phyloP scores from a whole-genome alignment of 2,329 filamentous ascomycete genomes.

The Trichoderma semiorbis region DNA sequence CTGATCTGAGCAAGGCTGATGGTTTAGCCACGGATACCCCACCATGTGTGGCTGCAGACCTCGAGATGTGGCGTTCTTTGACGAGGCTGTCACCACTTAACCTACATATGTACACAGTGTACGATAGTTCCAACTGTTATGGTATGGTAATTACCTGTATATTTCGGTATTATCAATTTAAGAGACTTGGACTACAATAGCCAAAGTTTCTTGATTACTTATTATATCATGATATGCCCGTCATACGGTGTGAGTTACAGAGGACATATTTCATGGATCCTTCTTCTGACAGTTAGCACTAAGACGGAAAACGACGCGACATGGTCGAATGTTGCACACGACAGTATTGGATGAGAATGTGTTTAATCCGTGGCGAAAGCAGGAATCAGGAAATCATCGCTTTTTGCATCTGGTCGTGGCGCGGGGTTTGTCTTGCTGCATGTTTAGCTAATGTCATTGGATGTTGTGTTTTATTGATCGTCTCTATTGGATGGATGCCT shows the following conservation, averaged over 20 bases:
- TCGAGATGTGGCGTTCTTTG: not conserved
- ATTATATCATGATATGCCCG: not conserved
- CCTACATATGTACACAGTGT: no score
- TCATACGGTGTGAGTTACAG: not conserved
- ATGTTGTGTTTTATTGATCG: not conserved
- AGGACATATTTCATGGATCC: not conserved
- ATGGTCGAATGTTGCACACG: not conserved
- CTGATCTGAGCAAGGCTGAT: slow-evolving; percentile 5
- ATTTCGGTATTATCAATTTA: no score
- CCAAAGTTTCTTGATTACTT: not conserved
- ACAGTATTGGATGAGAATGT: not conserved
- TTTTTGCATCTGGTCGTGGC: not conserved
- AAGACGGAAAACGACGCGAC: not conserved
- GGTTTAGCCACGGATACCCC: not conserved
- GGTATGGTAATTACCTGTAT: no score
- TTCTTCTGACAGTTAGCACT: not conserved
- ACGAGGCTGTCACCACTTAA: not conserved
- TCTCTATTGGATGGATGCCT: not conserved
- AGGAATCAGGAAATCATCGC: not conserved
- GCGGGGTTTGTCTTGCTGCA: not conserved
- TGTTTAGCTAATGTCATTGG: not conserved
- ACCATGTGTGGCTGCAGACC: not conserved
- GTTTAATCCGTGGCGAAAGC: not conserved
- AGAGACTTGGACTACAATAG: not conserved
- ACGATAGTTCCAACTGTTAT: no score